Conservation (phyloP, 495 filamentous ascomycete species). For the Neurospora sp. region DNA sequence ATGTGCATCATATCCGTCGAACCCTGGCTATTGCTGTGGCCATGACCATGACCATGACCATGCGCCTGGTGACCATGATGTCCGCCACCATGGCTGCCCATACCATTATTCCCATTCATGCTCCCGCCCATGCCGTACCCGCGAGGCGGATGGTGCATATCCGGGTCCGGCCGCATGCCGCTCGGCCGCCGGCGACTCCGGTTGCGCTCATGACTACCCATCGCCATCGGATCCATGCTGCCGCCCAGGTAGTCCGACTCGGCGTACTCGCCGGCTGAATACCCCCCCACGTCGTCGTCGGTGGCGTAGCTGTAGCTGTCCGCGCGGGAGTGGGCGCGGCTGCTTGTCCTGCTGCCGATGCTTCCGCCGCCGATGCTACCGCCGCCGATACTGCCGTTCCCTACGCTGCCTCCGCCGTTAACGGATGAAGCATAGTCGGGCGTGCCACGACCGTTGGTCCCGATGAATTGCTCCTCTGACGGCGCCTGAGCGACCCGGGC, state of each 20-base stretch:
- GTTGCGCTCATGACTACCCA: slow-evolving; percentile 5
- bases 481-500: slow-evolving; percentile 14
- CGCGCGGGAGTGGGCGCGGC: slow-evolving; percentile 11
- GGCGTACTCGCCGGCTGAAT: slow-evolving; percentile 19
- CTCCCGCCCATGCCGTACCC: slow-evolving; percentile 1
- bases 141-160: slow-evolving; percentile 8
- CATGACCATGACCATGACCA: not conserved
- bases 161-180: slow-evolving; percentile 3
- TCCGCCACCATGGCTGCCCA: slow-evolving; percentile 1
- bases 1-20: slow-evolving; percentile 6
- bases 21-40: not conserved
- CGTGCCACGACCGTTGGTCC: slow-evolving; percentile 4
- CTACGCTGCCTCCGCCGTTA: not conserved
- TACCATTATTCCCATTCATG: slow-evolving; percentile 5
- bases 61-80: not conserved
- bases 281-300: slow-evolving; percentile 16
- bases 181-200: slow-evolving; percentile 7
- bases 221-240: slow-evolving; percentile 3
- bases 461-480: slow-evolving; percentile 1
- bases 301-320: slow-evolving; percentile 15
- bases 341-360: not conserved
- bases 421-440: not conserved
- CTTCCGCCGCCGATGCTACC: not conserved
- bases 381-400: slow-evolving; percentile 2
- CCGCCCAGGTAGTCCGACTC: slow-evolving; percentile 17